A percentile compares a stretch with the other conserved stretches of the same genome.
Conservation (phyloP, 1,284 basidiomycete species). For the Pterulicium gracile region DNA sequence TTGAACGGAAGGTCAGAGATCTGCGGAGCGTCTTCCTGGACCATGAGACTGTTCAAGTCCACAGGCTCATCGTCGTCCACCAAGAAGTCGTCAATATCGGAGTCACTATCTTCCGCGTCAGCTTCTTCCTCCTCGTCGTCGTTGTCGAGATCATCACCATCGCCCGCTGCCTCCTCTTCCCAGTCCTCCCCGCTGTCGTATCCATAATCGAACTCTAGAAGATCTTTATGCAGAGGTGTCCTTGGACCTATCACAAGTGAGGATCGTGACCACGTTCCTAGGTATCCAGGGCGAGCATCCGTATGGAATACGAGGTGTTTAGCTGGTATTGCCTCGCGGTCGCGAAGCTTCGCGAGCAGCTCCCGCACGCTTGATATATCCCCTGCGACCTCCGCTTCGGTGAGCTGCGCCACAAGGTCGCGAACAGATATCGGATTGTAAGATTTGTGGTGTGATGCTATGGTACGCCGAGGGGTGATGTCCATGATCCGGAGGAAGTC, state of each 20-base stretch:
- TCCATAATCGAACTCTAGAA: conserved; percentile 62
- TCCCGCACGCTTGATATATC: conserved; percentile 51
- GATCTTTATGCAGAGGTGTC: conserved; percentile 63
- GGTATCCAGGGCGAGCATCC: conserved; percentile 75
- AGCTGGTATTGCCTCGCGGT: conserved; percentile 48
- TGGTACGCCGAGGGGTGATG: background rate
- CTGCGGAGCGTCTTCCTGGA: conserved; percentile 28
- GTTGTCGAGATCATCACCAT: conserved; percentile 62
- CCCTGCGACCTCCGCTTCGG: conserved; percentile 67
- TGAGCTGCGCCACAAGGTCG: conserved; percentile 49
- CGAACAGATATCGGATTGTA: conserved; percentile 25
- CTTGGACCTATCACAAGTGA: conserved; percentile 63
- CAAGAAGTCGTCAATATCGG: conserved; percentile 68
- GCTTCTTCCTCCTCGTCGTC: conserved; percentile 59
- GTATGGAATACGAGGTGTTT: conserved; percentile 71
- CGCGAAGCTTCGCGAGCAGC: conserved; percentile 41
- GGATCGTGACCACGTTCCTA: conserved; percentile 76
- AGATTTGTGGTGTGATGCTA: background rate
- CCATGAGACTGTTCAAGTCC: conserved; percentile 28
- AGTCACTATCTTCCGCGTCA: conserved; percentile 48
- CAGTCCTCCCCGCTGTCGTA: conserved; percentile 84
- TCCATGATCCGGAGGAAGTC: background rate
- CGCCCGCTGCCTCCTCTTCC: conserved; percentile 66
- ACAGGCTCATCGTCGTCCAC: conserved; percentile 66
- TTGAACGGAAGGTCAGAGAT: conserved; percentile 26